These are phyloP conservation scores for Juglanconis sp. DNA, from an alignment of 2,329 filamentous ascomycete species.

Conservation along the genomic window DNA sequence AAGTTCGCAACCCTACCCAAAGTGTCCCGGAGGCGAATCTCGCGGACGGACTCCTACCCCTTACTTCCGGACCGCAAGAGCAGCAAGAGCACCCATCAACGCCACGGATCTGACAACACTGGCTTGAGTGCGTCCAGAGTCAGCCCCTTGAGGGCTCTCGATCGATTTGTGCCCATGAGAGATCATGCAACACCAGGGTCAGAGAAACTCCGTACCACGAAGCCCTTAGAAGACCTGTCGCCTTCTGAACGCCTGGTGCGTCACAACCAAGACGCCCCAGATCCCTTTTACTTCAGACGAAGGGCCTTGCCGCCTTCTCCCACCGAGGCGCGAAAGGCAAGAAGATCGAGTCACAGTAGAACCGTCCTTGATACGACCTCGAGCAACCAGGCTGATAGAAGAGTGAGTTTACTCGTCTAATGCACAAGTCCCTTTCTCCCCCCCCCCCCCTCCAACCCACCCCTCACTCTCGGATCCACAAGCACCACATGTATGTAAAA, in stretches of 20 bases:
- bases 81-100: conserved; percentile 1
- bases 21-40: conserved; percentile 3
- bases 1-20: conserved; percentile 10
- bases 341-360: conserved; percentile 9
- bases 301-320: conserved; percentile 21
- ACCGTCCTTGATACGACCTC: conserved; percentile 9
- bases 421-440: no score
- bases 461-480: no score
- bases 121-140: conserved; percentile 1
- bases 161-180: conserved; percentile 51
- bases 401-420: conserved; percentile 1
- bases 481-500: no score
- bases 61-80: not conserved
- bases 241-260: conserved; percentile 43
- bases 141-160: conserved; percentile 29
- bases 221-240: conserved; percentile 39
- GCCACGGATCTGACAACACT: conserved; percentile 10
- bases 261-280: conserved; percentile 36
- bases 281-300: conserved; percentile 40
- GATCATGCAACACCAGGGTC: conserved; percentile 30
- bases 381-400: conserved; percentile 8
- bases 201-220: conserved; percentile 46
- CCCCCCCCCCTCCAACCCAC: no score
- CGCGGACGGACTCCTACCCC: conserved; percentile 13
- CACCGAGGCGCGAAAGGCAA: conserved; percentile 12